Evolutionary conservation across 441 rosid species (phyloP).

Genomic region (Populus trichocarpa): DNA sequence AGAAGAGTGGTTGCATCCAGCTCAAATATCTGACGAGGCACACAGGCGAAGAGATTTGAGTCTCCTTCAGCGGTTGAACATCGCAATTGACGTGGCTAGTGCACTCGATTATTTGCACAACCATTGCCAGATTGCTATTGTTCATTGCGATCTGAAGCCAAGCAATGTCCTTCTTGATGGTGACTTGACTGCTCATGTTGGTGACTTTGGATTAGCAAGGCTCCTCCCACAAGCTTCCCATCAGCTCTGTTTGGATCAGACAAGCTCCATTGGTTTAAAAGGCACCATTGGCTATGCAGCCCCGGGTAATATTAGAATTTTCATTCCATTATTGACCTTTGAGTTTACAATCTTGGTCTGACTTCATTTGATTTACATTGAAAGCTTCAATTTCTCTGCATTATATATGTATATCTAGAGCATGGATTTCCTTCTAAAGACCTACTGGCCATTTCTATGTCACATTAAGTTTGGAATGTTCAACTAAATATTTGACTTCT

Average conservation of each 20-base stretch:
- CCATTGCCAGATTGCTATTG: neutral
- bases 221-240: neutral
- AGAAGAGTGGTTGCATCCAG: slow-evolving; percentile 11
- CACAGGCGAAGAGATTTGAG: neutral
- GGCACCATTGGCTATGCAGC: slow-evolving; percentile 27
- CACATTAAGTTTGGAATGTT: too few species aligned
- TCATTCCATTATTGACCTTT: neutral
- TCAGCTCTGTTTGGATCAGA: neutral
- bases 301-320: slow-evolving; percentile 3
- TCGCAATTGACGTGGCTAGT: neutral
- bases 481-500: too few species aligned
- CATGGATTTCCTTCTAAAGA: too few species aligned
- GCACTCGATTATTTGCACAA: neutral
- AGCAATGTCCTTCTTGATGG: slow-evolving; percentile 14
- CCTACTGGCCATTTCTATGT: too few species aligned
- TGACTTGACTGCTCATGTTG: slow-evolving; percentile 12
- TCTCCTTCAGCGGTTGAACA: neutral
- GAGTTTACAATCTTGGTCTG: neutral
- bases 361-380: neutral
- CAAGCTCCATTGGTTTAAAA: slow-evolving; percentile 1
- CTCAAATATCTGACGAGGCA: neutral
- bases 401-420: too few species aligned
- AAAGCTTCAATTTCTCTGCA: too few species aligned
- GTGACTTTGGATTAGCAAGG: slow-evolving; percentile 23
- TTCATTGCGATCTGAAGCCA: slow-evolving; percentile 14